Evolutionary conservation across 1,139 yeast genomes (phyloP).

Genomic region (Magnusiomyces sp.): DNA sequence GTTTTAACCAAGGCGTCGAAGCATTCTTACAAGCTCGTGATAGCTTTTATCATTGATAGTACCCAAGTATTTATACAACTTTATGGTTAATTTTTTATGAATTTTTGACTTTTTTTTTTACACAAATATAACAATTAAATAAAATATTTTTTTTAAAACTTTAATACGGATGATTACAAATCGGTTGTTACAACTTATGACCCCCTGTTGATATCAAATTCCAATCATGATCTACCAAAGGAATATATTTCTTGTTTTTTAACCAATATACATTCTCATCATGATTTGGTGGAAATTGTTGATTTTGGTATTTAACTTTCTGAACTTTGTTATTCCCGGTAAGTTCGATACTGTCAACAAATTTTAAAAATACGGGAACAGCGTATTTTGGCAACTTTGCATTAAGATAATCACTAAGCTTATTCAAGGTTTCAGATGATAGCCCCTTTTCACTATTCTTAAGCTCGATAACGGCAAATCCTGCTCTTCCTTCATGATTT

Average conservation of each 20-base stretch:
- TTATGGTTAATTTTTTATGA: no score
- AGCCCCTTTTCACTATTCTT: constrained; percentile 26
- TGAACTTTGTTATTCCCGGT: constrained; percentile 85
- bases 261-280: constrained; percentile 63
- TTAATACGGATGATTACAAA: no score
- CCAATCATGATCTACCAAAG: constrained; percentile 57
- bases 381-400: constrained; percentile 74
- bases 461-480: constrained; percentile 70
- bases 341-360: constrained; percentile 51
- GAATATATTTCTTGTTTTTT: constrained; percentile 46
- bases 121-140: no score
- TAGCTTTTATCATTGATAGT: constrained; percentile 6
- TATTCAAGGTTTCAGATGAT: constrained; percentile 25
- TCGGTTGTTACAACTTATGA: no score
- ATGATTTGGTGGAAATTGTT: constrained; percentile 51
- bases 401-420: constrained; percentile 34
- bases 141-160: no score
- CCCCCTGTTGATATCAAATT: no score
- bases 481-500: constrained; percentile 91
- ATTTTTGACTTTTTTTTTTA: no score
- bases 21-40: constrained; percentile 17
- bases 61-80: no score
- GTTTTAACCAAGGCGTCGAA: constrained; percentile 55
- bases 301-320: constrained; percentile 68
- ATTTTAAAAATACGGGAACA: constrained; percentile 72